Base-by-base conservation (phyloP, 1,284 basidiomycete species). In the Fomes fomentarius region DNA sequence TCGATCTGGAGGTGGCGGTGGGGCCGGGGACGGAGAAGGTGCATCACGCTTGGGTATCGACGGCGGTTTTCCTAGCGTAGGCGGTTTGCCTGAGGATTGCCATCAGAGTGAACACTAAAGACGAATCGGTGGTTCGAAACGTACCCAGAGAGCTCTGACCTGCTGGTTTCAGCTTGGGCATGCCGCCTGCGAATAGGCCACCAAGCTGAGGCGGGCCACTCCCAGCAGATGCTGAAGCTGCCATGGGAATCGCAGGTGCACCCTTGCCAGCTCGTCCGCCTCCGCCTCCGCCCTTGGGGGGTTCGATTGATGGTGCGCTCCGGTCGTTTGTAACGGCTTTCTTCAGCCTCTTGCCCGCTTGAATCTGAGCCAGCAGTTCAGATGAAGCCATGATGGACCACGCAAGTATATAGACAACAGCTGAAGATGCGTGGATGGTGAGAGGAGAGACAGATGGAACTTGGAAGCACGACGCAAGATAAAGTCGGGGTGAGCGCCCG, bases 141-240 rank as follows among this genome's bases (percentile, higher is more conserved):
- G 62, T 65, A 89, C 88, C 79, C 58, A 76, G 66, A 69, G 75
- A 81, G 52, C 64, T 77, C 56, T 83, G 79, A 17, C 85, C 89
- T 19, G 88, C 81, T 49, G 91, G 85, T 75, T 89, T 95, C 63
- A 96, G 69, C 67, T 92, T 94, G 1, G 94, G 94, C 77, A 96
- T 88, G 1, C 94, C 94, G 21, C 92, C 93, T 35, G 94, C 93
- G 66, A 96, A 96, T 5, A 96, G 71, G 4, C 85, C 89, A 25
- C 86, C 94, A 12, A 96, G 75, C 67, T 94, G 93, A 31, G 92
- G 91, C 28, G 87, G 83, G 6, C 87, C 89, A 28, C 67, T 74
- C 4, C 86, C 87, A 28, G 67, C 74, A 31, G 74, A 67, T 15
- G 69, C 66, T 15, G 74, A 70, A 30, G 71, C 66, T 17, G 74